These are phyloP conservation scores for Forsythia viridissima DNA, from an alignment of 257 asterid genomes.

Conservation along the genomic window DNA sequence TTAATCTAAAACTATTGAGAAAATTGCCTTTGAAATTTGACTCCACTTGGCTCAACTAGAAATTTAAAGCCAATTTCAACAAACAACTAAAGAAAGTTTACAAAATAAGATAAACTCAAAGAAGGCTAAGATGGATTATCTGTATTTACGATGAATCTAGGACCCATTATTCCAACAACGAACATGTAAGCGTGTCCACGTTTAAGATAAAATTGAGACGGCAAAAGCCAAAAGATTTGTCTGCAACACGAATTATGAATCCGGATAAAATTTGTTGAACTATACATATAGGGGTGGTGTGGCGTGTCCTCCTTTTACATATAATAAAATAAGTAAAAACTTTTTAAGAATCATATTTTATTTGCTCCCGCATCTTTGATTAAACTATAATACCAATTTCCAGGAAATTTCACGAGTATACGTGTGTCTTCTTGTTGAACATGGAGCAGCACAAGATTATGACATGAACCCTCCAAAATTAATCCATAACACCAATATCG, in stretches of 20 bases:
- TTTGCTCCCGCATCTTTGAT: slow-evolving; percentile 19
- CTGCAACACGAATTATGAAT: slow-evolving; percentile 16
- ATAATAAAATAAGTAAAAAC: neutral
- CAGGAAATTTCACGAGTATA: slow-evolving; percentile 20
- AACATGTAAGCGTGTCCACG: slow-evolving; percentile 17
- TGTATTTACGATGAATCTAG: neutral
- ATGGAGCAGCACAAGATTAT: neutral
- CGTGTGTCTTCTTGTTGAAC: neutral
- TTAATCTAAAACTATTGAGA: no score
- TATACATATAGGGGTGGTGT: neutral
- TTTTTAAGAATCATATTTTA: slow-evolving; percentile 24
- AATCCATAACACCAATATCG: neutral
- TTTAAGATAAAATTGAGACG: slow-evolving; percentile 27
- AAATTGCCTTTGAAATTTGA: no score
- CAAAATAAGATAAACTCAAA: neutral
- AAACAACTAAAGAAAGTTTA: neutral
- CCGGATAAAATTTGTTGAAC: slow-evolving; percentile 13
- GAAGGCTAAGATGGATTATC: neutral
- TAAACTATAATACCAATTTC: neutral
- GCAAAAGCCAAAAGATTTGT: slow-evolving; percentile 34
- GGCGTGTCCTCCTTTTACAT: slow-evolving; percentile 25
- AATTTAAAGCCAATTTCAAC: neutral
- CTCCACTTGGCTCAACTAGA: neutral
- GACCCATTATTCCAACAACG: slow-evolving; percentile 1
- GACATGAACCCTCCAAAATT: neutral